Base-by-base conservation (phyloP, 306 rosid genomes). In the Vicia villosa region DNA sequence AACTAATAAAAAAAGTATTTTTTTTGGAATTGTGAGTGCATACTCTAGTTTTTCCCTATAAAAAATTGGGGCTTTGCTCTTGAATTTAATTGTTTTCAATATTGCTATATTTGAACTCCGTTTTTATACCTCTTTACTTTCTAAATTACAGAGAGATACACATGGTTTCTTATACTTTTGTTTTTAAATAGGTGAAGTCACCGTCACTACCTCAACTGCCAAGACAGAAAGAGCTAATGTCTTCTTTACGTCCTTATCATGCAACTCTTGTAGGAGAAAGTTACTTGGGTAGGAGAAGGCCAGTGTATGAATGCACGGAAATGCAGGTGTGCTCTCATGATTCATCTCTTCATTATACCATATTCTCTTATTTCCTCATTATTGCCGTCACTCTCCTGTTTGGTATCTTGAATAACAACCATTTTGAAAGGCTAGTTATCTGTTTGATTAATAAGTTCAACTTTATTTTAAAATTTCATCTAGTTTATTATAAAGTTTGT, bases 181-280 rank as follows among this genome's bases (percentile, higher is more conserved):
- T 73, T 65, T 51, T 76, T 66, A 40, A 55, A 72, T 78, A 95
- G 99, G 88, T 91, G 79, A 95, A 87, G 81, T 86, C 99, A 24
- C 80, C 90, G 14, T 57, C 97, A 26, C 58, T 89, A 72, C 99
- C 99, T 15, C 95, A 82, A 60, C 83, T 95, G 54, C 99, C 99
- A 32, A 63, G 79, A 56, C 95, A 89, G 22, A 88, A 68, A 85
- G 95, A 91, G 75, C 75, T 95, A 75, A 75, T 82, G 22, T 79
- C 91, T 58, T 82, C 87, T 41, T 75, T 95, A 72, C 87, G 99
- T 69, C 86, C 95, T 69, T 81, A 83, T 82, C 96, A 95, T 59
- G 85, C 91, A 51, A 86, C 84, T 68, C 97, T 95, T 63, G 99
- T 95, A 2, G 99, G 96, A 58, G 99, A 95, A 81, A 95, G 97